A percentile compares a stretch with the other conserved stretches of the same genome.
Conservation (phyloP, 345 rosid genomes). For the Rhodamnia rubescens region DNA sequence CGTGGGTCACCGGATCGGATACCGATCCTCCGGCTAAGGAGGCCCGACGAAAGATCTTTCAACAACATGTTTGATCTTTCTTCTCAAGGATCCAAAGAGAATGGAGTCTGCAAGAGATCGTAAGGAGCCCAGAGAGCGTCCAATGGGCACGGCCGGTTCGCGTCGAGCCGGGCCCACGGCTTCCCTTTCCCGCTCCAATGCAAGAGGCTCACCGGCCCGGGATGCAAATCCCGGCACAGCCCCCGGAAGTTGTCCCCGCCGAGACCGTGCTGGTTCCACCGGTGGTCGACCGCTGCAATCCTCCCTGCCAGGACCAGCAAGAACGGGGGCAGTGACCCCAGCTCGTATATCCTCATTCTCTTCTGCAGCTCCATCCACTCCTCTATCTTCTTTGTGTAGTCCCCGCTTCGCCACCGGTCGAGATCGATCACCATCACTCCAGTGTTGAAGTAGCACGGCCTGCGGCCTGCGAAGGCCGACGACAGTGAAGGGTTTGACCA, state of each 20-base stretch:
- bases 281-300: neutral
- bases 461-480: constrained; percentile 45
- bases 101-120: neutral
- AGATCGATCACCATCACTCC: constrained; percentile 95
- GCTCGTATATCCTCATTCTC: neutral
- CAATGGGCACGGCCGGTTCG: neutral
- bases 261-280: neutral
- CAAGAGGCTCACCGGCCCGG: neutral
- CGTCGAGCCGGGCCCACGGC: neutral
- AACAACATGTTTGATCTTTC: neutral
- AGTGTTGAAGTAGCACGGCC: constrained; percentile 12
- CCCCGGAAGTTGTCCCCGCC: neutral
- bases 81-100: neutral
- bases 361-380: constrained; percentile 68
- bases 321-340: neutral
- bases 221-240: neutral
- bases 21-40: neutral
- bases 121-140: neutral
- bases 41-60: neutral
- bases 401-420: constrained; percentile 36
- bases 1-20: neutral
- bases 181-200: neutral
- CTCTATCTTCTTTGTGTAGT: constrained; percentile 17
- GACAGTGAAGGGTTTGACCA: constrained; percentile 35
- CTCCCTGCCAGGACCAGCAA: neutral